phyloP scores from a whole-genome alignment of 2,329 filamentous ascomycete species.

The Pseudocercospora macadamiae region DNA sequence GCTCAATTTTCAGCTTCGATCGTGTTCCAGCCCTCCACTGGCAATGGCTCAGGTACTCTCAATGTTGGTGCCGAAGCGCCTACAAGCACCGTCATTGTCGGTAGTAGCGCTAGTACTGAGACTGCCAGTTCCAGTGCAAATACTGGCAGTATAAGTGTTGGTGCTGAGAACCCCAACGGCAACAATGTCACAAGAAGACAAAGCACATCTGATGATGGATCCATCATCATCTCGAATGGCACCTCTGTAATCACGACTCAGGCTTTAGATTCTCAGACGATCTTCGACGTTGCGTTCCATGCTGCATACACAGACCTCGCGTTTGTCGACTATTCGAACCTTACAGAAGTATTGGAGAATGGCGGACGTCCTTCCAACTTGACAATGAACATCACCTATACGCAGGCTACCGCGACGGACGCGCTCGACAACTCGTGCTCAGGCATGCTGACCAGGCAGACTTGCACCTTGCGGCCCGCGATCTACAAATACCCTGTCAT shows the following conservation, averaged over 20 bases:
- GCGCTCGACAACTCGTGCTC: neutral
- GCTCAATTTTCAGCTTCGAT: neutral
- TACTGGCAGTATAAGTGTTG: neutral
- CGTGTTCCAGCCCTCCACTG: neutral
- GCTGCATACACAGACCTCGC: neutral
- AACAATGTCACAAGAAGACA: neutral
- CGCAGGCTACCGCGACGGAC: neutral
- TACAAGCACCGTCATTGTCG: conserved; percentile 1
- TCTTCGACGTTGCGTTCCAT: neutral
- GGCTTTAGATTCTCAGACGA: neutral
- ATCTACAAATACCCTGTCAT: conserved; percentile 8
- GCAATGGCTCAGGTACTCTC: neutral
- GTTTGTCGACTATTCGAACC: neutral
- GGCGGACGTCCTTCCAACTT: neutral
- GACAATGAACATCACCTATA: neutral
- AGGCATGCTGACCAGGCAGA: conserved; percentile 1
- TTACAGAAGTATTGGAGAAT: neutral
- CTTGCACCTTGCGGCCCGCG: conserved; percentile 7
- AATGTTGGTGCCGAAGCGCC: neutral
- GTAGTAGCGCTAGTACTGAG: neutral
- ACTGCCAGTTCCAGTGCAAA: neutral
- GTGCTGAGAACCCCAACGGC: neutral
- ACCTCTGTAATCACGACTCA: neutral
- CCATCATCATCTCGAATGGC: neutral
- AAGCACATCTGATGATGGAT: neutral